A percentile compares a stretch with the other conserved stretches of the same genome.
Evolutionary conservation across 2,329 filamentous ascomycete species (phyloP).

Genomic region (Teratosphaeria destructans): DNA sequence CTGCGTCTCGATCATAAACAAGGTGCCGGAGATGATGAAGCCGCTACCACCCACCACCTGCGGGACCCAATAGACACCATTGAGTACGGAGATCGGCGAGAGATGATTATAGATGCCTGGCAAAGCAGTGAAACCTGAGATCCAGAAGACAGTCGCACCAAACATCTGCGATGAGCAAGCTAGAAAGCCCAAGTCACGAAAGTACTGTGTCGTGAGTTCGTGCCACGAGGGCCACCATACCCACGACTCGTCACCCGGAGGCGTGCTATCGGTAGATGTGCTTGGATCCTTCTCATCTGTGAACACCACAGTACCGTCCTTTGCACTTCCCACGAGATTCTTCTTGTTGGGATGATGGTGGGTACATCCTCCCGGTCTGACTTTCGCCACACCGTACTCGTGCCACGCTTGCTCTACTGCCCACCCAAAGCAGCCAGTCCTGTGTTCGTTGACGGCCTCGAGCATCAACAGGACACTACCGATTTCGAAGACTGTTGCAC

Average conservation of each 20-base stretch:
- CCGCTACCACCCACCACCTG: slow-evolving; percentile 17
- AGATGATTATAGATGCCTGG: slow-evolving; percentile 20
- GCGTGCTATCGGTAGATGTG: slow-evolving; percentile 7
- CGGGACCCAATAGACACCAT: slow-evolving; percentile 18
- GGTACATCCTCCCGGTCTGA: slow-evolving; percentile 15
- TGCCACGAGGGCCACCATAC: slow-evolving; percentile 18
- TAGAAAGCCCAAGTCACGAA: slow-evolving; percentile 21
- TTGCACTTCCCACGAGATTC: slow-evolving; percentile 18
- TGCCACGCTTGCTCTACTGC: slow-evolving; percentile 43
- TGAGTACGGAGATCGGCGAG: slow-evolving; percentile 4
- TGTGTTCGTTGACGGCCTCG: slow-evolving; percentile 59
- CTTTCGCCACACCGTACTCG: slow-evolving; percentile 2
- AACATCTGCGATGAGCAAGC: slow-evolving; percentile 17
- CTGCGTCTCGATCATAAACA: slow-evolving; percentile 24
- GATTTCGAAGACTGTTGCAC: slow-evolving; percentile 56
- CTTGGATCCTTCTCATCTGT: background rate
- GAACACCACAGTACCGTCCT: background rate
- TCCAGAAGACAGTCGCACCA: slow-evolving; percentile 19
- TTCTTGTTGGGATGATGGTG: slow-evolving; percentile 29
- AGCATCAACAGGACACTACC: slow-evolving; percentile 54
- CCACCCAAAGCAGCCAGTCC: slow-evolving; percentile 58
- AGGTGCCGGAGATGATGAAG: slow-evolving; percentile 17
- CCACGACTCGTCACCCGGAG: slow-evolving; percentile 16
- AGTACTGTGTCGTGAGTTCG: slow-evolving; percentile 17
- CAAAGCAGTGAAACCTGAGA: slow-evolving; percentile 19